Evolutionary conservation across 495 filamentous ascomycete species (phyloP).

Genomic region (Trypethelium eluteriae): DNA sequence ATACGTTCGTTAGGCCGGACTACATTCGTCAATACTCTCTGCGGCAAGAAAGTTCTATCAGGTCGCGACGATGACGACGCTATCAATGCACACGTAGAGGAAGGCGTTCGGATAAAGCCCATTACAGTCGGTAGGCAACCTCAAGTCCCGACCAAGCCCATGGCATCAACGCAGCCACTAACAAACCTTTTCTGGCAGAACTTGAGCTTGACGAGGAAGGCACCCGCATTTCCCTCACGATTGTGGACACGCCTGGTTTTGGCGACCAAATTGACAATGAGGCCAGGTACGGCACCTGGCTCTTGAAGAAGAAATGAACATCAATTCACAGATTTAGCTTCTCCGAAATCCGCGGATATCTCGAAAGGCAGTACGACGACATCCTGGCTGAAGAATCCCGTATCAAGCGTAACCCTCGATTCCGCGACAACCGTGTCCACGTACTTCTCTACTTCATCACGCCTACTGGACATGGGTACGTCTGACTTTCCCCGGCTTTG

Average conservation of each 20-base stretch:
- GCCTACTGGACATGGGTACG: constrained; percentile 89
- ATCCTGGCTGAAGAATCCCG: constrained; percentile 98
- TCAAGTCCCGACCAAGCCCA: not conserved
- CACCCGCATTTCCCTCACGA: constrained; percentile 93
- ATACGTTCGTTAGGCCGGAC: constrained; percentile 63
- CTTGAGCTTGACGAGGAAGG: constrained; percentile 96
- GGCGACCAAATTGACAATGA: constrained; percentile 99
- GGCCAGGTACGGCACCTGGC: constrained; percentile 61
- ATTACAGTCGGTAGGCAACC: constrained; percentile 73
- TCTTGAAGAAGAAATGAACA: not conserved
- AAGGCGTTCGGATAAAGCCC: constrained; percentile 96
- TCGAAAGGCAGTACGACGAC: constrained; percentile 98
- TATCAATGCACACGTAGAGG: constrained; percentile 79
- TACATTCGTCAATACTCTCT: constrained; percentile 98
- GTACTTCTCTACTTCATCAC: constrained; percentile 98
- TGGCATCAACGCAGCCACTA: constrained; percentile 18
- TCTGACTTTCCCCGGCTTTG: constrained; percentile 10
- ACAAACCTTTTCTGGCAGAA: constrained; percentile 46
- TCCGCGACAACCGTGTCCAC: constrained; percentile 97
- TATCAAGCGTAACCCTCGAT: constrained; percentile 99
- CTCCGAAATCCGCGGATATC: constrained; percentile 90
- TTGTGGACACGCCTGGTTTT: constrained; percentile 97
- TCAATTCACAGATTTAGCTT: constrained; percentile 51
- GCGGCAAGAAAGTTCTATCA: constrained; percentile 81
- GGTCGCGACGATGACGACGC: constrained; percentile 89